Conservation (phyloP, 148 eudicot genomes). For the Fagopyrum tataricum region DNA sequence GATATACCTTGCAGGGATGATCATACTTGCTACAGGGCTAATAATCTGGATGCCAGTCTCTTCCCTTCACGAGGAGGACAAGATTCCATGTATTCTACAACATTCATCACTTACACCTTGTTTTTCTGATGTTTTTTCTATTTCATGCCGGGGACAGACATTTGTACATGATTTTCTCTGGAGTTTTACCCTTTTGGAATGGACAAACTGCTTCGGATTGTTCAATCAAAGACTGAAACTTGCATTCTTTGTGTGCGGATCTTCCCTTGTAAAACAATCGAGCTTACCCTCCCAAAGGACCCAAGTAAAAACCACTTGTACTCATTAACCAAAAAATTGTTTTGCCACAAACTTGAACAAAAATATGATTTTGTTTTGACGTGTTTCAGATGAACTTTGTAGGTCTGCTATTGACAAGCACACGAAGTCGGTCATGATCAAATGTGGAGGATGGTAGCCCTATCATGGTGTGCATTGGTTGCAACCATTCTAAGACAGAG, state of each 20-base stretch:
- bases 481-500: constrained; percentile 36
- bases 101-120: constrained; percentile 67
- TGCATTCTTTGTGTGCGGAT: constrained; percentile 52
- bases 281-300: constrained; percentile 67
- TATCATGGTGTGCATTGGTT: constrained; percentile 21
- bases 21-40: constrained; percentile 50
- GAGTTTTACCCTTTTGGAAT: constrained; percentile 66
- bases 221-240: constrained; percentile 58
- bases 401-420: constrained; percentile 34
- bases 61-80: constrained; percentile 67
- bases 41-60: constrained; percentile 78
- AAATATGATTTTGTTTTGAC: background rate
- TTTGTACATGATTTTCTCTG: constrained; percentile 67
- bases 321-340: background rate
- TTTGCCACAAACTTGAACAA: background rate
- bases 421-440: constrained; percentile 9
- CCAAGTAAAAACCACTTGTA: constrained; percentile 35
- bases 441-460: constrained; percentile 3
- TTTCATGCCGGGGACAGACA: constrained; percentile 81
- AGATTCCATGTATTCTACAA: constrained; percentile 63
- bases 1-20: constrained; percentile 80
- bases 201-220: constrained; percentile 56
- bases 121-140: constrained; percentile 65
- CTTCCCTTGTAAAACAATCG: constrained; percentile 63
- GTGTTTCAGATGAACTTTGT: too few relatives aligned